Evolutionary conservation across 805 yeast genomes (phyloP).

Genomic region (Metschnikowia baotianmanensis): DNA sequence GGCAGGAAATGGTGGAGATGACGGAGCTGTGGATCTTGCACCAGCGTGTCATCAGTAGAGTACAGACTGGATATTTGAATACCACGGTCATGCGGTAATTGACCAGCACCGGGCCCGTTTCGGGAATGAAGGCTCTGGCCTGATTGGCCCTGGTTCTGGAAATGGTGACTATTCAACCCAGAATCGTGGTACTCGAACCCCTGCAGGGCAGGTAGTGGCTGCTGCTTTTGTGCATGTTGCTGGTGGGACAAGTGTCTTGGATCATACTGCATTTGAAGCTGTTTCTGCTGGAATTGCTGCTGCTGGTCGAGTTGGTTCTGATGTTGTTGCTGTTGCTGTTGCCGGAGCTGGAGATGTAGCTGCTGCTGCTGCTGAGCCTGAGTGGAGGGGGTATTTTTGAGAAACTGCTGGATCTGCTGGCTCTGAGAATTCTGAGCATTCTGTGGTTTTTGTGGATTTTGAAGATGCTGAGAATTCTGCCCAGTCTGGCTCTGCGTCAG

Average conservation of each 20-base stretch:
- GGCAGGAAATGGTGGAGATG: slow-evolving; percentile 11
- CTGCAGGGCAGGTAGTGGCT: background rate
- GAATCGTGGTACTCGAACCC: slow-evolving; percentile 9
- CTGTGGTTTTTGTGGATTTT: slow-evolving; percentile 5
- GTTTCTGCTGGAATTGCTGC: slow-evolving; percentile 7
- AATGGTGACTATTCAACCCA: slow-evolving; percentile 5
- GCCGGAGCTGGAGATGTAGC: slow-evolving; percentile 4
- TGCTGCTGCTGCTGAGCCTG: slow-evolving; percentile 1
- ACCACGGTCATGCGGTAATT: slow-evolving; percentile 1
- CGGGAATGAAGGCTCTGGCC: background rate
- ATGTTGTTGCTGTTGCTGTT: slow-evolving; percentile 1
- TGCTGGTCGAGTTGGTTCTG: slow-evolving; percentile 10
- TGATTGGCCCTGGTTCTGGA: slow-evolving; percentile 4
- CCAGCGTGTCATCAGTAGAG: slow-evolving; percentile 3
- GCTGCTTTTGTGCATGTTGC: slow-evolving; percentile 3
- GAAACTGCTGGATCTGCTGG: slow-evolving; percentile 1
- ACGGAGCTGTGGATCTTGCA: slow-evolving; percentile 12
- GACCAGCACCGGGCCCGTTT: slow-evolving; percentile 1
- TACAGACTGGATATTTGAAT: slow-evolving; percentile 2
- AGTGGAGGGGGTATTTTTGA: background rate
- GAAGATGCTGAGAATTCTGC: too few species aligned
- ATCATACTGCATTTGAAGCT: background rate
- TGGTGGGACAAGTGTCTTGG: background rate
- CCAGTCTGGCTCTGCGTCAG: slow-evolving; percentile 3
- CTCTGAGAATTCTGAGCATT: background rate